A percentile compares a stretch with the other conserved stretches of the same genome.
Conservation (phyloP, 306 rosid genomes). For the Quillaja saponaria region DNA sequence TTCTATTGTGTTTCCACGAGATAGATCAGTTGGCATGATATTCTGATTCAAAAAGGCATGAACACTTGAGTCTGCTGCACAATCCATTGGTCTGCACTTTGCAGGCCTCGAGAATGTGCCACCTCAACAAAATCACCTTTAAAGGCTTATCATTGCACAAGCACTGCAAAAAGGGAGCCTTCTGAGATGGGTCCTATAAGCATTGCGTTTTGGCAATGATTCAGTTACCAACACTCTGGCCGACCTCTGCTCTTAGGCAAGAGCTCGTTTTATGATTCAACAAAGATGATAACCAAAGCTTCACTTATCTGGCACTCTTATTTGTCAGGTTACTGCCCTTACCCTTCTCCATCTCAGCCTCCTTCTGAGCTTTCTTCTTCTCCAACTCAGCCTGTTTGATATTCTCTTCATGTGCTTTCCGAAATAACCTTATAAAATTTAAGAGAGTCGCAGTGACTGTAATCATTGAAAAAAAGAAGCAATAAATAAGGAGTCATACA, state of each 20-base stretch:
- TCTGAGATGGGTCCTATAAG: slow-evolving; percentile 40
- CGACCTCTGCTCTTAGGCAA: slow-evolving; percentile 35
- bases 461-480: slow-evolving; percentile 35
- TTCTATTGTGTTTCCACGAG: slow-evolving; percentile 6
- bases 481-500: slow-evolving; percentile 22
- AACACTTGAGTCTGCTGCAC: slow-evolving; percentile 13
- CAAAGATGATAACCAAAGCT: slow-evolving; percentile 35
- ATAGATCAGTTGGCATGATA: slow-evolving; percentile 13
- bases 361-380: slow-evolving; percentile 84
- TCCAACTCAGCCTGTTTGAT: slow-evolving; percentile 87
- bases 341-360: slow-evolving; percentile 91
- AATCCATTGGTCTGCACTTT: background rate
- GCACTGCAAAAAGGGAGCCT: slow-evolving; percentile 33
- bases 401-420: slow-evolving; percentile 96
- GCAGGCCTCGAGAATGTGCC: slow-evolving; percentile 22
- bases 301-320: slow-evolving; percentile 56
- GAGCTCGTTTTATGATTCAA: slow-evolving; percentile 43
- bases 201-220: slow-evolving; percentile 29
- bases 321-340: slow-evolving; percentile 62
- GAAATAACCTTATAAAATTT: slow-evolving; percentile 78
- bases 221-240: slow-evolving; percentile 33
- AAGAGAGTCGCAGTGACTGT: slow-evolving; percentile 84
- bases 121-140: slow-evolving; percentile 11
- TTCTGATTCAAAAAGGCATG: slow-evolving; percentile 23
- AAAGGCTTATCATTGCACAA: slow-evolving; percentile 35